phyloP scores from a whole-genome alignment of 73 alveolate genomes.

The Paramecium pentaurelia region DNA sequence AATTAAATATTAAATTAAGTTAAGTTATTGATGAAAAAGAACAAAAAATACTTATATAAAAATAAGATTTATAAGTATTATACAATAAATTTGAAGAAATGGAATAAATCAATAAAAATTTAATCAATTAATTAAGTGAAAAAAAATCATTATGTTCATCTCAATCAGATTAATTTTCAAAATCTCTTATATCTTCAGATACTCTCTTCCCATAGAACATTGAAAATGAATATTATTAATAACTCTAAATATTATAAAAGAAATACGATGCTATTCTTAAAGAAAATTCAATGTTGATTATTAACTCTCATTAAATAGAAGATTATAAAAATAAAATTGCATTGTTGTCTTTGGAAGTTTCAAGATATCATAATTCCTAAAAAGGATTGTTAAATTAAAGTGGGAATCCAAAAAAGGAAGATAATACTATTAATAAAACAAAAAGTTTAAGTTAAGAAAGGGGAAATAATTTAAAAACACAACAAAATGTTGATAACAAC shows the following conservation, averaged over 20 bases:
- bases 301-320: neutral
- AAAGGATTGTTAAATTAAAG: neutral
- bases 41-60: neutral
- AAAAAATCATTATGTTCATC: neutral
- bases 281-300: neutral
- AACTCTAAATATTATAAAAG: neutral
- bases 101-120: neutral
- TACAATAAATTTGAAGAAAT: neutral
- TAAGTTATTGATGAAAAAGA: neutral
- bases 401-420: neutral
- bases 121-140: neutral
- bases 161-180: neutral
- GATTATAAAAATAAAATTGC: constrained; percentile 3
- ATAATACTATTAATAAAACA: neutral
- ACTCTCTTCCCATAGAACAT: neutral
- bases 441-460: neutral
- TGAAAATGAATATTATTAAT: neutral
- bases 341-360: neutral
- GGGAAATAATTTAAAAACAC: neutral
- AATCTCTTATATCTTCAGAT: neutral
- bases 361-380: neutral
- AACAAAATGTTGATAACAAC: neutral
- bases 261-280: neutral
- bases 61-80: neutral
- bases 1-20: neutral